Percentiles rank a stretch among this genome's conserved stretches.
Evolutionary conservation across 345 rosid species (phyloP).

Genomic region (Eucalyptus curtisii): DNA sequence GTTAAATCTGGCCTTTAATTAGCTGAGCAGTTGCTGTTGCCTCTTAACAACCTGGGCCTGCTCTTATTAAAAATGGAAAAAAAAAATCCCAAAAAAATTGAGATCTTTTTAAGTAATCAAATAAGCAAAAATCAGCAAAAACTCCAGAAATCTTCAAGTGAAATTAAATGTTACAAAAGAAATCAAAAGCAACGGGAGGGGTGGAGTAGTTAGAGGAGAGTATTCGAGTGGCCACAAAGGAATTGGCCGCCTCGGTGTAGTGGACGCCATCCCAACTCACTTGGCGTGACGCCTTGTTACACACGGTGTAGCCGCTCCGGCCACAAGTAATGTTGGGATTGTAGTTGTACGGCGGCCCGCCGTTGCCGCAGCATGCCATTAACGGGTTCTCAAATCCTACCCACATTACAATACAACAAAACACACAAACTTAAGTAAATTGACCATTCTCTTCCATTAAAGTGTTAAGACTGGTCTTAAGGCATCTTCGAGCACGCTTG

Average conservation of each 20-base stretch:
- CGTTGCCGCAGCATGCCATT: conserved; percentile 48
- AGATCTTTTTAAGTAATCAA: not conserved
- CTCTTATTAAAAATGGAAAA: not conserved
- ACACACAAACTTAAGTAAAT: not conserved
- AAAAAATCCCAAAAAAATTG: not conserved
- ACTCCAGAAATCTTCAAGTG: not conserved
- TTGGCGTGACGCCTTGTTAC: conserved; percentile 15
- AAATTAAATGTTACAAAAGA: conserved; percentile 17
- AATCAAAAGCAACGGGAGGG: conserved; percentile 23
- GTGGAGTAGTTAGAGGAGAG: conserved; percentile 28
- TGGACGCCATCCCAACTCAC: conserved; percentile 71
- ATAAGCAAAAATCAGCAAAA: not conserved
- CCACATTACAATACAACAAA: not conserved
- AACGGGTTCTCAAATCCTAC: conserved; percentile 48
- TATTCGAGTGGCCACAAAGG: conserved; percentile 21
- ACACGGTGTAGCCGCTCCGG: conserved; percentile 21
- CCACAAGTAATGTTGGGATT: conserved; percentile 30
- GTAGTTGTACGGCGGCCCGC: conserved; percentile 42
- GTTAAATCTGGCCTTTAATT: not conserved
- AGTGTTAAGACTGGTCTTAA: no score
- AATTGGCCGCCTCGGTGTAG: conserved; percentile 54
- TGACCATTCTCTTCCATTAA: no score
- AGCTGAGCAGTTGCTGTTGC: not conserved
- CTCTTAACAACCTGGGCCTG: not conserved
- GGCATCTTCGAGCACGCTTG: no score